Evolutionary conservation across 441 rosid genomes (phyloP).

Genomic region (Croton setiger): DNA sequence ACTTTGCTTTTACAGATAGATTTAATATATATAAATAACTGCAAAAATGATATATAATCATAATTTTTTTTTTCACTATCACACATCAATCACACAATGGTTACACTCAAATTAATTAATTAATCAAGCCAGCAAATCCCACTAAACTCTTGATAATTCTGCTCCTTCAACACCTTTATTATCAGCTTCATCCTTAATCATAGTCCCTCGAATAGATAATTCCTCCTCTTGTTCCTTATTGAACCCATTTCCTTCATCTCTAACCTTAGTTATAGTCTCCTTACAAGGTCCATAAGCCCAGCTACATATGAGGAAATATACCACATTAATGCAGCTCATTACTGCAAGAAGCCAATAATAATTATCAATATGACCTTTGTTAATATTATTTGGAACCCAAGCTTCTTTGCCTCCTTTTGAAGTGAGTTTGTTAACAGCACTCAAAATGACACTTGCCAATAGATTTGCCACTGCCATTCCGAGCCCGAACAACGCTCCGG

Average conservation of each 20-base stretch:
- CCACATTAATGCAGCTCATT: constrained; percentile 51
- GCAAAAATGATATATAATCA: constrained; percentile 11
- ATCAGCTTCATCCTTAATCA: constrained; percentile 17
- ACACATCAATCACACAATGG: constrained; percentile 17
- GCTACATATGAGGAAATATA: constrained; percentile 63
- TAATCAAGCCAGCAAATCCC: constrained; percentile 16
- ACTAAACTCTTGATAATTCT: constrained; percentile 18
- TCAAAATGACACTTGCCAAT: constrained; percentile 56
- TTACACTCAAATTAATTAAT: constrained; percentile 6
- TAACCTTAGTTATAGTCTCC: constrained; percentile 34
- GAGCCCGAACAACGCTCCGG: constrained; percentile 54
- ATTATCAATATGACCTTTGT: constrained; percentile 67
- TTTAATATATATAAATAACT: constrained; percentile 6
- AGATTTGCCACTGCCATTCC: constrained; percentile 80
- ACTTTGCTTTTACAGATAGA: background rate
- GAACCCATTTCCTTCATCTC: constrained; percentile 35
- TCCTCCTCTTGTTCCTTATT: constrained; percentile 34
- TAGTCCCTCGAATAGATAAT: constrained; percentile 18
- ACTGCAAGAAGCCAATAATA: constrained; percentile 77
- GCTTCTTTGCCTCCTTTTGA: constrained; percentile 46
- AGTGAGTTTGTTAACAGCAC: constrained; percentile 36
- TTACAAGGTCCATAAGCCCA: constrained; percentile 71
- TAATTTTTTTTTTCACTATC: constrained; percentile 9
- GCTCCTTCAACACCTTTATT: constrained; percentile 23
- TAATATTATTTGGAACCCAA: constrained; percentile 69